phyloP scores from a whole-genome alignment of 164 flowering plant species.

The Hamamelis virginiana region DNA sequence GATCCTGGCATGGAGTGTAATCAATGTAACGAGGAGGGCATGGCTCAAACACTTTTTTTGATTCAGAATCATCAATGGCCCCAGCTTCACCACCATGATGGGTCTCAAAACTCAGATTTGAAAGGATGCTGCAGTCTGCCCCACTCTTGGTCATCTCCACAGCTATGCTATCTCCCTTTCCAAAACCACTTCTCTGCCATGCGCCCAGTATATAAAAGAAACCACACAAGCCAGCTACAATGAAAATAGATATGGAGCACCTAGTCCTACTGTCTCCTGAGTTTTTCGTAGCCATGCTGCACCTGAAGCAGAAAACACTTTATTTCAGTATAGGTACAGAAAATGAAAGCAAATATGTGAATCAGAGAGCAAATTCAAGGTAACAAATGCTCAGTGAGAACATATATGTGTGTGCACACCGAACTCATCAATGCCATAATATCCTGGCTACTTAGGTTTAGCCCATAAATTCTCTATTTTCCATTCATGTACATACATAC shows the following conservation, averaged over 20 bases:
- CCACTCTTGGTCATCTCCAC: conserved; percentile 57
- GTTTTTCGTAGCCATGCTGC: conserved; percentile 58
- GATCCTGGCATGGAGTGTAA: conserved; percentile 94
- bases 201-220: conserved; percentile 91
- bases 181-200: conserved; percentile 95
- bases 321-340: too few relatives aligned
- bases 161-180: conserved; percentile 87
- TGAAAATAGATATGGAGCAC: conserved; percentile 68
- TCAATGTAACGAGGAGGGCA: conserved; percentile 60
- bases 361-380: neutral
- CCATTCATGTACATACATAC: too few relatives aligned
- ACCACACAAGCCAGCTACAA: conserved; percentile 80
- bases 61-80: conserved; percentile 36
- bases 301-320: conserved; percentile 25
- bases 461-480: too few relatives aligned
- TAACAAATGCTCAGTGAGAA: neutral
- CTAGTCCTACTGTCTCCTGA: conserved; percentile 62
- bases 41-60: conserved; percentile 50
- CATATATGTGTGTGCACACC: neutral
- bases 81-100: conserved; percentile 60
- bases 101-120: conserved; percentile 72
- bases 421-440: neutral
- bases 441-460: neutral
- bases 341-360: neutral
- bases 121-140: conserved; percentile 52